Conservation (phyloP, 2,329 filamentous ascomycete genomes). For the Tolypocladium paradoxum region DNA sequence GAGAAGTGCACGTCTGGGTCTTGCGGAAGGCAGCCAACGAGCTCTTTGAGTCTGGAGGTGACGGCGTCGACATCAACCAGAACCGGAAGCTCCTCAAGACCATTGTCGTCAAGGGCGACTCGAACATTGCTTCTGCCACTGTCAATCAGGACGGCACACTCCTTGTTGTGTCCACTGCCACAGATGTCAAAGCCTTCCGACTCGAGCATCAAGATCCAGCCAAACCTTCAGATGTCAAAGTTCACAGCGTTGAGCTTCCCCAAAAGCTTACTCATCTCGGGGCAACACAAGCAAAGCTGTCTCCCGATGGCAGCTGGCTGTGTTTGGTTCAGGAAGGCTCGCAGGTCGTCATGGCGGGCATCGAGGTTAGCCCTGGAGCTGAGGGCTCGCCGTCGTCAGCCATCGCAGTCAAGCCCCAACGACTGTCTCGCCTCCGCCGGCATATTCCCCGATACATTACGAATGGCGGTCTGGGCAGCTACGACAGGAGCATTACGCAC, state of each 20-base stretch:
- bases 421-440: constrained; percentile 41
- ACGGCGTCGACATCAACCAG: constrained; percentile 33
- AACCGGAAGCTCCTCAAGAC: constrained; percentile 58
- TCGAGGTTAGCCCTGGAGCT: constrained; percentile 10
- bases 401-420: constrained; percentile 28
- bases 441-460: constrained; percentile 42
- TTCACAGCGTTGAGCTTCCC: constrained; percentile 61
- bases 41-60: constrained; percentile 29
- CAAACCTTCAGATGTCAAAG: constrained; percentile 49
- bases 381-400: constrained; percentile 6
- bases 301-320: constrained; percentile 61
- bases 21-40: constrained; percentile 35
- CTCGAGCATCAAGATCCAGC: constrained; percentile 41
- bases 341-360: constrained; percentile 36
- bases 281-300: constrained; percentile 59
- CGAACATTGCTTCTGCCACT: constrained; percentile 67
- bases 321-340: constrained; percentile 52
- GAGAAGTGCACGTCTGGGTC: constrained; percentile 75
- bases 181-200: constrained; percentile 68
- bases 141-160: constrained; percentile 63
- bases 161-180: constrained; percentile 64
- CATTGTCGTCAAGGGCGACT: constrained; percentile 61
- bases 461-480: constrained; percentile 60
- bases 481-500: constrained; percentile 66
- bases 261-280: constrained; percentile 45